Base-by-base conservation (phyloP, 768 basidiomycete species). In the Boletellus ananiceps region DNA sequence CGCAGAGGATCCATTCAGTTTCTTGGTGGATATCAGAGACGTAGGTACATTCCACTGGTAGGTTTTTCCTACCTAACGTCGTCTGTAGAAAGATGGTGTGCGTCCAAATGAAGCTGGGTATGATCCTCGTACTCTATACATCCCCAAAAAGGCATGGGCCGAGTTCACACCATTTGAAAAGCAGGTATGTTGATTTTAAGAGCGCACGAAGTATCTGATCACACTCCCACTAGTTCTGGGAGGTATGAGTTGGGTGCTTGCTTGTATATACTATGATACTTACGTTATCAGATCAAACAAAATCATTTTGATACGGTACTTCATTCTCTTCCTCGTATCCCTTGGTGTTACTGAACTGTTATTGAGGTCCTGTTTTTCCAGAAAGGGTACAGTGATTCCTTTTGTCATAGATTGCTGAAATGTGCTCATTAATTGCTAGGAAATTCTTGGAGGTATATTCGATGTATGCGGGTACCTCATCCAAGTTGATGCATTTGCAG, bases 121-220 rank as follows among this genome's bases (percentile, higher is more conserved):
- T 59, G 95, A 99, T 60, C 90, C 90, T 6, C 75, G 94, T 42
- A 96, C 96, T 0, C 67, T 98, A 29, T 80, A 77, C 61, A 79
- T 99, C 45, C 94, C 94, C 0, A 67, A 76, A 25, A 77, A 72
- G 37, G 82, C 83, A 0, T 95, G 93, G 92, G 72, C 74, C 23
- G 72, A 74, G 0, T 95, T 99, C 60, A 95, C 93, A 2, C 93
- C 94, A 0, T 99, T 99, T 63, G 96, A 99, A 71, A 93, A 84
- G 58, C 93, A 91, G 77, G 85, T 80, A 29, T 63, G 66, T 35
- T 40, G 11, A 15, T 46, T 49, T 19, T 32, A 18, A 29, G n/a
- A 11, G 32, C 19, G 16, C 11, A 12, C 35, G 5, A 39, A 0
- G 0, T 18, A 15, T 47, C 56, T 54, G 19, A 42, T 29, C 14